phyloP scores from a whole-genome alignment of 139 green algal species.

The Chlorella sp. region DNA sequence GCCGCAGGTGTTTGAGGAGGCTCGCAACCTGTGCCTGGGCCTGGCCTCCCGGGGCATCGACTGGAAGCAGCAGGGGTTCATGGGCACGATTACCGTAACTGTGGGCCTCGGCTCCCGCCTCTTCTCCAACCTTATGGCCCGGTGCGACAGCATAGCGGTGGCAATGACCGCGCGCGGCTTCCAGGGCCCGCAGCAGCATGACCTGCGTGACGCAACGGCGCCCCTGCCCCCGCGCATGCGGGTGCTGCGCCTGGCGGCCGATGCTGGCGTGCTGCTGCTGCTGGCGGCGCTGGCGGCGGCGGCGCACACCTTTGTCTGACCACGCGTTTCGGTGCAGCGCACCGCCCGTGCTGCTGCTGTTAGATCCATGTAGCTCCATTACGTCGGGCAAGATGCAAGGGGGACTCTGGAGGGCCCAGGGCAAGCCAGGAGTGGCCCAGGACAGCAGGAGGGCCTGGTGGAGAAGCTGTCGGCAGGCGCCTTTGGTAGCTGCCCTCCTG shows the following conservation, averaged over 20 bases:
- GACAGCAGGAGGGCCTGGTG: too few species aligned
- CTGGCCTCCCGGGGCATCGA: constrained; percentile 46
- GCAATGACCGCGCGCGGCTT: constrained; percentile 49
- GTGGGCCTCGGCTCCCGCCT: constrained; percentile 17
- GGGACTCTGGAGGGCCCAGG: too few species aligned
- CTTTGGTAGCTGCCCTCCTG: too few species aligned
- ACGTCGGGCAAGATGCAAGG: too few species aligned
- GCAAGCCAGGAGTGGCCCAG: too few species aligned
- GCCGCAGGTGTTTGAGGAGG: constrained; percentile 49
- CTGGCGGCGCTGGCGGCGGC: constrained; percentile 12
- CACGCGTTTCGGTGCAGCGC: background rate
- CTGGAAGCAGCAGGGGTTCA: constrained; percentile 30
- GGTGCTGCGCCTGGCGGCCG: background rate
- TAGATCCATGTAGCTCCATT: background rate
- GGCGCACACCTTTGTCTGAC: background rate
- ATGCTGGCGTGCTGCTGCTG: background rate
- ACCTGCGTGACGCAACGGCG: constrained; percentile 1
- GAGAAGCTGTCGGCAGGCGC: too few species aligned
- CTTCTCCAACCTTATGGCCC: constrained; percentile 41
- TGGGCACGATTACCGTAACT: constrained; percentile 20
- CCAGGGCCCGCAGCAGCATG: constrained; percentile 21
- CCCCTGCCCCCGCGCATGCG: background rate
- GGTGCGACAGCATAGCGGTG: constrained; percentile 43
- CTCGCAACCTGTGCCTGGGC: constrained; percentile 46
- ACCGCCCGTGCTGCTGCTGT: background rate